Evolutionary conservation across 2,329 filamentous ascomycete genomes (phyloP), one percentile per base, ranked within the genome.

Genomic region (Paraphaeosphaeria sporulosa): DNA sequence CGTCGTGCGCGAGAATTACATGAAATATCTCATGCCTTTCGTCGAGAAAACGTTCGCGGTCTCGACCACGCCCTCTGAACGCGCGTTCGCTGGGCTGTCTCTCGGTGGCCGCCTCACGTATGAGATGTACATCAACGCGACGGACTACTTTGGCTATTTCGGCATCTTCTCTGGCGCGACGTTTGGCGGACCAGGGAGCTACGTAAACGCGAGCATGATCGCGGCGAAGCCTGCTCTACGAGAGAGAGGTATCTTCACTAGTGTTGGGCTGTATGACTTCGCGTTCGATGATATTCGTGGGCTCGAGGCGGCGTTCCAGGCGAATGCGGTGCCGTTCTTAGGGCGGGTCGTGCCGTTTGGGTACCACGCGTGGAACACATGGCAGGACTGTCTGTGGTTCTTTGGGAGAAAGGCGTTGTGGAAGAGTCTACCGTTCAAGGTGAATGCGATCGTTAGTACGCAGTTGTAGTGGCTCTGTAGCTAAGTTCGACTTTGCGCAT

Each of bases 401-500:
- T 49, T 49, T 34, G 27, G 46, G 46, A 49, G 17, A n/a, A 49
- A 34, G 27, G 46, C 27, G 46, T 19, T 49, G 25, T 49, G 46
- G 46, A 49, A 49, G 46, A 4, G 6, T 25, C 6, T 27, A 3
- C 46, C 46, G 25, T 30, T 32, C 32, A 2, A 25, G 13, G 46
- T 27, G 25, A 49, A 49, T 32, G 25, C 46, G 25, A 17, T 49
- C 5, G 17, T 40, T 3, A 40, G 10, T 17, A n/a, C 34, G 34
- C 34, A 38, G 36, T 17, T 40, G 6, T 40, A 40, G 12, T 17
- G 10, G 13, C 4, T 15, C 36, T 30, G 7, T 32, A 8, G 30
- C 30, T 32, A 32, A 32, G 30, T 32, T 8, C 30, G 6, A 9
- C 30, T 32, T 32, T 8, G 30, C 10, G 30, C 30, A 32, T 12